Evolutionary conservation across 2,329 filamentous ascomycete genomes (phyloP), one percentile per base, ranked within the genome.

Genomic region (Nothophaeocryptopus gaeumannii): DNA sequence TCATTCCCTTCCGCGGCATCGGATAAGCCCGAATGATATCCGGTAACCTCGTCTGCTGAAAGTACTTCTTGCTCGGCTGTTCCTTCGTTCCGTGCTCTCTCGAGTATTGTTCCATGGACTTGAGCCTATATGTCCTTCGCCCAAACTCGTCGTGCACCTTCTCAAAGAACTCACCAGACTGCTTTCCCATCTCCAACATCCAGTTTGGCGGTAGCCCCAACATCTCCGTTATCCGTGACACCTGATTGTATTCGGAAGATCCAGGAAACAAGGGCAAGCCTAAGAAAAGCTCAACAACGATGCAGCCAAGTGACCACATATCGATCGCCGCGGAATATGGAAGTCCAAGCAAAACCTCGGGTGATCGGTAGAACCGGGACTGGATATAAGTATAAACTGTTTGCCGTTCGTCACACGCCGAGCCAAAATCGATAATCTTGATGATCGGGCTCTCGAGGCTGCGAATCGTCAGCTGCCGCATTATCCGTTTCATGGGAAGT

Each of bases 371-470:
- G 72, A 99, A 99, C 62, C 93, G 82, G 8, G 93, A 99, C 70
- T 99, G 93, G 54, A 99, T 99, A 69, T 99, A 99, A 5, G 93
- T 99, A 70, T 99, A 99, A 26, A 99, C 93, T 0, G 93, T 99
- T 70, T 99, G 93, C 43, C 93, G 85, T 73, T 99, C 93, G 69
- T 99, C 93, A 70, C 93, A 99, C 11, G 93, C 93, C 33, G 93
- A 99, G 37, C 93, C 93, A 67, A 99, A 99, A 78, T 99, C 93
- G 69, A 99, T 99, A 65, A 99, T 96, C 72, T 99, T 99, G 79
- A 99, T 99, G 60, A 99, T 97, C 2, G 93, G 93, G 64, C 92
- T 97, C 70, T 99, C 93, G 36, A 99, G 83, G 67, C 82, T 85
- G 56, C 31, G 15, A 31, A 42, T 45, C 42, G 41, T 54, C 45